A percentile compares a stretch with the other conserved stretches of the same genome.
phyloP scores from a whole-genome alignment of 2,329 filamentous ascomycete species.

The Exophiala viscosa region DNA sequence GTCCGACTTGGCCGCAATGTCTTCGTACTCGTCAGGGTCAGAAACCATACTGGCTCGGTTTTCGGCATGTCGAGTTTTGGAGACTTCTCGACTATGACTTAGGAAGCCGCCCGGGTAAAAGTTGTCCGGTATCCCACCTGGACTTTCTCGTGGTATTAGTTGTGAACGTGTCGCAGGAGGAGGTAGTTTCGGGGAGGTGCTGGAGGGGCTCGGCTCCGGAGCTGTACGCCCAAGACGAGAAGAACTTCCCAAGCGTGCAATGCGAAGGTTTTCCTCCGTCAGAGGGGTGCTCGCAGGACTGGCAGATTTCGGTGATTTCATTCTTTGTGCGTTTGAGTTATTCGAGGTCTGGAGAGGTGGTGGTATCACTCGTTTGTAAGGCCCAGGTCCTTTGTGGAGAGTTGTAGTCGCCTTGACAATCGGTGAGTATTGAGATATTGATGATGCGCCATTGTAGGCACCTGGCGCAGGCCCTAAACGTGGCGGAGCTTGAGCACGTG shows the following conservation, averaged over 20 bases:
- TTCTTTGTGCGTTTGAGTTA: background rate
- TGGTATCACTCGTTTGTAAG: constrained; percentile 10
- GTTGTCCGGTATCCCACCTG: constrained; percentile 10
- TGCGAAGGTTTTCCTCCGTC: constrained; percentile 26
- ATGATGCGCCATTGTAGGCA: constrained; percentile 27
- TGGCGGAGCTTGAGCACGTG: constrained; percentile 23
- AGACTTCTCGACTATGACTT: constrained; percentile 3
- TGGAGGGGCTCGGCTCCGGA: constrained; percentile 21
- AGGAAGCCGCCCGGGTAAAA: constrained; percentile 6
- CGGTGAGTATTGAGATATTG: constrained; percentile 29
- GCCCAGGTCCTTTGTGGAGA: background rate
- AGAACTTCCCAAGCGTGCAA: constrained; percentile 25
- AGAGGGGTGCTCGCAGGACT: constrained; percentile 13
- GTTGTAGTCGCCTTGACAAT: constrained; percentile 26
- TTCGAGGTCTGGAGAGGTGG: constrained; percentile 20
- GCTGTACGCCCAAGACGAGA: constrained; percentile 21
- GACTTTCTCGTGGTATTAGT: constrained; percentile 22
- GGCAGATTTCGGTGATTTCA: constrained; percentile 5
- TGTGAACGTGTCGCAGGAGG: constrained; percentile 26
- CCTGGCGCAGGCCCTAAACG: constrained; percentile 23
- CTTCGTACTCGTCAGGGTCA: constrained; percentile 27
- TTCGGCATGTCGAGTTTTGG: background rate
- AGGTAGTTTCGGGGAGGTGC: constrained; percentile 24
- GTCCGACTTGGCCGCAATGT: constrained; percentile 28
- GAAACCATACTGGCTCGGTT: constrained; percentile 19